phyloP scores from a whole-genome alignment of 2,329 filamentous ascomycete genomes.

The Phialemonium atrogriseum region DNA sequence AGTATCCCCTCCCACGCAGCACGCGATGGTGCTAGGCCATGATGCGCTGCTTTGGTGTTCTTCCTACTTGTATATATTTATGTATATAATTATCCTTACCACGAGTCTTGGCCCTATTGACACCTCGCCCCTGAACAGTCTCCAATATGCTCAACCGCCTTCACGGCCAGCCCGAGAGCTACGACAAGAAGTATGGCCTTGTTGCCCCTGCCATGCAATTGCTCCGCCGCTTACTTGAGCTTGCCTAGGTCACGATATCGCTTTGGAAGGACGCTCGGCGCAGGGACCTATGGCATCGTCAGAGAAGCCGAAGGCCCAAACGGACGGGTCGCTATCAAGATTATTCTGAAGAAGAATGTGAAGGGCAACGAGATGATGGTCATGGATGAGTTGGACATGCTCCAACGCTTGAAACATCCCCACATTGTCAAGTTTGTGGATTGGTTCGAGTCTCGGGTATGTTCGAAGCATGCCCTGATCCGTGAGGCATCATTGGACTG shows the following conservation, averaged over 20 bases:
- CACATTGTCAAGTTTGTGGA: conserved; percentile 97
- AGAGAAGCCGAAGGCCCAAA: conserved; percentile 80
- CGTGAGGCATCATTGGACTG: neutral
- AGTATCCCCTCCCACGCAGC: no score
- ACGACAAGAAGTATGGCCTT: conserved; percentile 91
- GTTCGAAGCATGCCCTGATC: no score
- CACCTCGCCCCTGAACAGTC: conserved; percentile 43
- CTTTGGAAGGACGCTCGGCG: conserved; percentile 89
- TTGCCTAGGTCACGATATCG: conserved; percentile 66
- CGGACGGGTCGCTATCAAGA: conserved; percentile 92
- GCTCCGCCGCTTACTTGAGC: neutral
- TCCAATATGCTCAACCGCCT: conserved; percentile 90
- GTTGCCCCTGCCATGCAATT: conserved; percentile 4
- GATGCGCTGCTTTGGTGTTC: no score
- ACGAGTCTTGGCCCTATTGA: conserved; percentile 6
- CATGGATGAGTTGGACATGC: conserved; percentile 90
- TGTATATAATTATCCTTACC: neutral
- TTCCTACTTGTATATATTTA: no score
- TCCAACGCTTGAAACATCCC: conserved; percentile 83
- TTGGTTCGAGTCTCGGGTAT: conserved; percentile 96
- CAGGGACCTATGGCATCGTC: conserved; percentile 97
- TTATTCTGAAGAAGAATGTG: conserved; percentile 99
- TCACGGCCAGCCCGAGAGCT: conserved; percentile 93
- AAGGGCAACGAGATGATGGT: conserved; percentile 98
- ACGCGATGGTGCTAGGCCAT: no score